These are phyloP conservation scores for Saksenaea vasiformis DNA, from an alignment of 371 early-diverging fungal genomes.

Conservation along the genomic window DNA sequence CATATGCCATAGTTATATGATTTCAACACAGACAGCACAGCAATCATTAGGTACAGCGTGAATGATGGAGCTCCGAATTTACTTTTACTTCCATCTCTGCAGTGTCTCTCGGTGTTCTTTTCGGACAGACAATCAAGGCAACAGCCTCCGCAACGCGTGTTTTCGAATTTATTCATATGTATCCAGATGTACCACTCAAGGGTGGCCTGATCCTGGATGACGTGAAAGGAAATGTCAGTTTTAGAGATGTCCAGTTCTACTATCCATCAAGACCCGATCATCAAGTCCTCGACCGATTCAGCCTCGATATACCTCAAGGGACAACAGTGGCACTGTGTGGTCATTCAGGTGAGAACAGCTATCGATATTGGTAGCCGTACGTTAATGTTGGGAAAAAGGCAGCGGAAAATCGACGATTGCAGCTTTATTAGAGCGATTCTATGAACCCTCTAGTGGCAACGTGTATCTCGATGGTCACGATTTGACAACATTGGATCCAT, in stretches of 20 bases:
- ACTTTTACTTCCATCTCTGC: not conserved
- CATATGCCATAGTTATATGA: slow-evolving; percentile 52
- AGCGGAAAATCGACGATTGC: slow-evolving; percentile 74
- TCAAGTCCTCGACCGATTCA: slow-evolving; percentile 60
- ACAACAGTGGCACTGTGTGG: slow-evolving; percentile 71
- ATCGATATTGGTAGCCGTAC: not conserved
- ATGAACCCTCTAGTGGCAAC: slow-evolving; percentile 59
- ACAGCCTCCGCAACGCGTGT: slow-evolving; percentile 65
- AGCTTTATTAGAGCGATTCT: slow-evolving; percentile 66
- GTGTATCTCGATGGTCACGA: slow-evolving; percentile 63
- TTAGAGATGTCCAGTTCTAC: slow-evolving; percentile 65
- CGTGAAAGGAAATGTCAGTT: slow-evolving; percentile 58
- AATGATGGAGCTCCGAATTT: not conserved
- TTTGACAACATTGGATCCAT: slow-evolving; percentile 53
- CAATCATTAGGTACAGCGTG: slow-evolving; percentile 59
- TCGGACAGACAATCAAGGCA: slow-evolving; percentile 80
- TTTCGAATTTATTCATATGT: slow-evolving; percentile 64
- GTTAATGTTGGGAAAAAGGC: slow-evolving; percentile 13
- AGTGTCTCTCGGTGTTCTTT: slow-evolving; percentile 70
- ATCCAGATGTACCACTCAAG: slow-evolving; percentile 46
- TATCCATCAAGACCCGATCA: slow-evolving; percentile 71
- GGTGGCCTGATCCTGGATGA: slow-evolving; percentile 43
- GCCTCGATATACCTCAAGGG: slow-evolving; percentile 64
- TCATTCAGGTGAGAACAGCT: slow-evolving; percentile 51
- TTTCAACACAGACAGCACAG: slow-evolving; percentile 79